These are phyloP conservation scores for Cladorrhinum samala DNA, from an alignment of 495 filamentous ascomycete genomes.

Conservation along the genomic window DNA sequence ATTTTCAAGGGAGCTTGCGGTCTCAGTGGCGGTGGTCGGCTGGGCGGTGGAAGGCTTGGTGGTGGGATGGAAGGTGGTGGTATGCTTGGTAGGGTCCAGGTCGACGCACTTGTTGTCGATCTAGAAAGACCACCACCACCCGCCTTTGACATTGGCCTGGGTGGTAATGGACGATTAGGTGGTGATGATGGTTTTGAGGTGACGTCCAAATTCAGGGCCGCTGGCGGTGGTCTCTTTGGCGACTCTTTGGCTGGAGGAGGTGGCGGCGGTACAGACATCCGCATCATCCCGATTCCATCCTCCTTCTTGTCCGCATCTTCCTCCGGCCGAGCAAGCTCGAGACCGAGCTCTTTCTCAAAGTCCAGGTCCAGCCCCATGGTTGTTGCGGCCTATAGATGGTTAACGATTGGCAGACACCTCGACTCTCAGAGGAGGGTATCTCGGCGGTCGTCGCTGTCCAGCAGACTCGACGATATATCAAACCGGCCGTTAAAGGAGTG, in stretches of 20 bases:
- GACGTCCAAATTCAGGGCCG: conserved; percentile 4
- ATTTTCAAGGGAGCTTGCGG: conserved; percentile 20
- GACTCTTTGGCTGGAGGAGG: conserved; percentile 17
- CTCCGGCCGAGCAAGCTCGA: conserved; percentile 14
- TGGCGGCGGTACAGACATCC: conserved; percentile 22
- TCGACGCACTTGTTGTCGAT: conserved; percentile 9
- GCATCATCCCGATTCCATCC: conserved; percentile 9
- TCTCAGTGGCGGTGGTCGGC: conserved; percentile 17
- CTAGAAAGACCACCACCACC: conserved; percentile 1
- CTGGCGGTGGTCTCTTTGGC: conserved; percentile 8
- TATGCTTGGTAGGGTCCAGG: conserved; percentile 6
- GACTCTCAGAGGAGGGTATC: conserved; percentile 14
- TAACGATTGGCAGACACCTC: conserved; percentile 12
- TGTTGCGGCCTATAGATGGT: conserved; percentile 5
- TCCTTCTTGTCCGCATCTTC: conserved; percentile 1
- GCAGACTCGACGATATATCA: conserved; percentile 22
- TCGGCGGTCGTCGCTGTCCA: conserved; percentile 31
- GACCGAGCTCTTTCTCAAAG: conserved; percentile 18
- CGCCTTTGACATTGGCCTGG: conserved; percentile 17
- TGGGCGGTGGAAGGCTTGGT: conserved; percentile 16
- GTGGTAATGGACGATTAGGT: conserved; percentile 27
- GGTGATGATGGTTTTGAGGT: conserved; percentile 14
- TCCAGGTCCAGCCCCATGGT: conserved; percentile 18
- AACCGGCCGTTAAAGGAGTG: background rate
- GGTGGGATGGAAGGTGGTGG: conserved; percentile 14